A percentile compares a stretch with the other conserved stretches of the same genome.
Evolutionary conservation across 2,329 filamentous ascomycete genomes (phyloP).

Genomic region (Cucurbitaria berberidis): DNA sequence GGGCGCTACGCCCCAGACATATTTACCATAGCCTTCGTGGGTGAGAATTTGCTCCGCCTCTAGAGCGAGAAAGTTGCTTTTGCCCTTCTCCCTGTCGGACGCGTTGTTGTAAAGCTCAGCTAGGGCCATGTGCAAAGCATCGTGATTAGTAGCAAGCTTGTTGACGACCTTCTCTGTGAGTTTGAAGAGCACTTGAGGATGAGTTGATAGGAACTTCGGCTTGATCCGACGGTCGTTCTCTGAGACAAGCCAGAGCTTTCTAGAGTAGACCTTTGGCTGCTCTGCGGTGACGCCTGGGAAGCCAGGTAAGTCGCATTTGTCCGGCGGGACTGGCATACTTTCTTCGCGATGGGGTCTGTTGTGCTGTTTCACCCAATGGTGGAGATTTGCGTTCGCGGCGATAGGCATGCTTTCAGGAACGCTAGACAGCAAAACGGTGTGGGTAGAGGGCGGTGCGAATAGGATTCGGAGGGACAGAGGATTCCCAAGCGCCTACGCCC

Average conservation of each 20-base stretch:
- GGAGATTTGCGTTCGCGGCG: slow-evolving; percentile 1
- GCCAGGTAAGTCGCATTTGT: slow-evolving; percentile 4
- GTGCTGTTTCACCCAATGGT: slow-evolving; percentile 1
- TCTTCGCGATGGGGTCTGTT: background rate
- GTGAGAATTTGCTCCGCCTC: slow-evolving; percentile 1
- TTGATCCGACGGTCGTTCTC: background rate
- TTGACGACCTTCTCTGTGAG: background rate
- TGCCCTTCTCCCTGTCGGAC: background rate
- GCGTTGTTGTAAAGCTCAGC: too few species aligned
- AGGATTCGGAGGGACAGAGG: too few species aligned
- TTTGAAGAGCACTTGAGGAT: background rate
- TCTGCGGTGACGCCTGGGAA: slow-evolving; percentile 1
- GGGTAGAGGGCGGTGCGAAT: too few species aligned
- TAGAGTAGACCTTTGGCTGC: slow-evolving; percentile 1
- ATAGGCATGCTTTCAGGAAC: background rate
- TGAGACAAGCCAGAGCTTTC: slow-evolving; percentile 4
- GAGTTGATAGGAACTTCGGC: background rate
- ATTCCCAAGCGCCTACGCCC: too few species aligned
- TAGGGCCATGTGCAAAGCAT: too few species aligned
- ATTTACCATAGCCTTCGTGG: background rate
- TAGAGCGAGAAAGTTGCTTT: background rate
- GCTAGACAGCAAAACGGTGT: too few species aligned
- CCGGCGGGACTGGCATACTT: background rate
- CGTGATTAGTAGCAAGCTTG: too few species aligned
- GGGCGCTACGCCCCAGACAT: slow-evolving; percentile 6